Evolutionary conservation across 2,329 filamentous ascomycete genomes (phyloP).

Genomic region (Trichoderma gracile): DNA sequence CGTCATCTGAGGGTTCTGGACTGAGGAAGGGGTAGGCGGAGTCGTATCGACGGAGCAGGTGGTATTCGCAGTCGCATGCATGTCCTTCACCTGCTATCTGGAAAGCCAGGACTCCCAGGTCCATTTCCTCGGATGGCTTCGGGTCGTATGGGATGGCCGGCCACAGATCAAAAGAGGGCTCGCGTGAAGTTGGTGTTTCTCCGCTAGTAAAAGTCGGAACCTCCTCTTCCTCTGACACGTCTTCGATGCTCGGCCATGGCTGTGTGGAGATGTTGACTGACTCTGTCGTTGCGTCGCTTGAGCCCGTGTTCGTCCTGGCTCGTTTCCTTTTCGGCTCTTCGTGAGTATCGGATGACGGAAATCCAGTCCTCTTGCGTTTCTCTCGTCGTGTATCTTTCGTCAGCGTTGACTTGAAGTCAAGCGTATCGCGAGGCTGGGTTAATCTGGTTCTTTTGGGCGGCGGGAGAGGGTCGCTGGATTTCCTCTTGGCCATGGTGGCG

Average conservation of each 20-base stretch:
- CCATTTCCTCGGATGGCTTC: too few relatives aligned
- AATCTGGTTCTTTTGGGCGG: slow-evolving; percentile 6
- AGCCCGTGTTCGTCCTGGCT: not conserved
- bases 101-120: too few relatives aligned
- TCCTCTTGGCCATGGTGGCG: not conserved
- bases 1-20: not conserved
- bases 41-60: not conserved
- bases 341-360: not conserved
- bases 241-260: slow-evolving; percentile 6
- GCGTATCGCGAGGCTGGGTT: not conserved
- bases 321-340: not conserved
- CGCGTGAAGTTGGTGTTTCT: not conserved
- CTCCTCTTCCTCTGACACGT: slow-evolving; percentile 1
- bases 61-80: not conserved
- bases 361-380: not conserved
- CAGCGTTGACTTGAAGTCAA: not conserved
- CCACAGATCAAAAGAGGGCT: too few relatives aligned
- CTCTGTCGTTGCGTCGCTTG: not conserved
- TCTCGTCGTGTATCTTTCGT: not conserved
- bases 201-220: not conserved
- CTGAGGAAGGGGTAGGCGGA: not conserved
- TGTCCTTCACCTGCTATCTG: not conserved
- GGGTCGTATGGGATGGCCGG: too few relatives aligned
- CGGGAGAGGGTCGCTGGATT: not conserved
- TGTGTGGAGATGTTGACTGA: not conserved